These are phyloP conservation scores for Alternaria gansuensis DNA, from an alignment of 2,329 filamentous ascomycete species.

Conservation along the genomic window DNA sequence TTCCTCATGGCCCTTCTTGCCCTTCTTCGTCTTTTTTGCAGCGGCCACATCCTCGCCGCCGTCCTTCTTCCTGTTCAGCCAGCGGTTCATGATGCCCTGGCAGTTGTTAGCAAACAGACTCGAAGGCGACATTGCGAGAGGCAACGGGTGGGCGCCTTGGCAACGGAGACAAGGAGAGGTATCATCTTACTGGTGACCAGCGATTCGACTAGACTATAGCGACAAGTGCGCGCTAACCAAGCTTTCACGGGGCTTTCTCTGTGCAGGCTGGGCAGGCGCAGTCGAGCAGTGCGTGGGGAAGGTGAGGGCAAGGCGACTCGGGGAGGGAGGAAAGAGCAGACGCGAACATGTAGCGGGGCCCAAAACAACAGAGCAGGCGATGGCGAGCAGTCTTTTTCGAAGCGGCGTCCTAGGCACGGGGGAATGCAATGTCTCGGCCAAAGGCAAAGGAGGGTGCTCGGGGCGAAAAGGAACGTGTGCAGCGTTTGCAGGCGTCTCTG, in stretches of 20 bases:
- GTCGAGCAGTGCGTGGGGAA: conserved; percentile 11
- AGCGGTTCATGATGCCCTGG: conserved; percentile 73
- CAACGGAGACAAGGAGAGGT: background rate
- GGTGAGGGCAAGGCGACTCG: conserved; percentile 16
- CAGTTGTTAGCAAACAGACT: conserved; percentile 28
- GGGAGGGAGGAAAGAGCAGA: conserved; percentile 27
- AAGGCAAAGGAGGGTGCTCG: conserved; percentile 1
- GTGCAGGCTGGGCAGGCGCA: conserved; percentile 22
- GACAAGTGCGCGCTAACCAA: conserved; percentile 9
- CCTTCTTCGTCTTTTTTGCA: conserved; percentile 55
- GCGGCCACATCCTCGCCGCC: conserved; percentile 45
- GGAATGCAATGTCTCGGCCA: conserved; percentile 8
- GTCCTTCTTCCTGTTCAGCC: conserved; percentile 74
- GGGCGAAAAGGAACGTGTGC: conserved; percentile 10
- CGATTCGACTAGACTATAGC: conserved; percentile 5
- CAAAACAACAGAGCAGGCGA: conserved; percentile 13
- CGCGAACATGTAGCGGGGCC: conserved; percentile 40
- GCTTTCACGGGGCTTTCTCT: background rate
- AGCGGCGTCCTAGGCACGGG: conserved; percentile 7
- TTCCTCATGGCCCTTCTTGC: conserved; percentile 62
- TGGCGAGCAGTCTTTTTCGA: conserved; percentile 2
- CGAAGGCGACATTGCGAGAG: conserved; percentile 13
- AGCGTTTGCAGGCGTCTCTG: conserved; percentile 12
- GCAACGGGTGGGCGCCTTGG: conserved; percentile 1
- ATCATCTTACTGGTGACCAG: conserved; percentile 28